Evolutionary conservation across 306 rosid genomes (phyloP), one percentile per base, ranked within the genome.

Genomic region (Acacia confusa): DNA sequence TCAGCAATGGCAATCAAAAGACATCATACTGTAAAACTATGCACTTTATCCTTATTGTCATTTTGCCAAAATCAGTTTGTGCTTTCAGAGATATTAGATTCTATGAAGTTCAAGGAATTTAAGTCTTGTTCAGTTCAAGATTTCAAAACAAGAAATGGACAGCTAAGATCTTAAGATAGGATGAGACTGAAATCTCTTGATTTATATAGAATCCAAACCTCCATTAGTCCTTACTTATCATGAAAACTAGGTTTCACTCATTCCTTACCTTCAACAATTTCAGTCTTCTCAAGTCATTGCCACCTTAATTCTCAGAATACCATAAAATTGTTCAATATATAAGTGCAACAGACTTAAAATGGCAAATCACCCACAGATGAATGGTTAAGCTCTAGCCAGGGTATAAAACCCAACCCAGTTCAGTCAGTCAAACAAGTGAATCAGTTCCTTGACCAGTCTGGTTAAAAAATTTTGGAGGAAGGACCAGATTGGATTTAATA

Each of bases 1-100:
- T 79, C 52, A 87, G 67, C 72, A 70, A 68, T 77, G 15, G 52
- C 11, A 8, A 76, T 30, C 67, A 58, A 53, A 8, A 24, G 14
- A 72, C 4, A 24, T 41, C 11, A 41, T 40, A 2, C 14, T 40
- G 50, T 15, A 38, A 38, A 68, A 68, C 41, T 40, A 19, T 57
- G 25, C 72, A 69, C 25, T 20, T 40, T 20, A 36, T 4, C 43
- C 48, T 10, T 20, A 16, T 20, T 34, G 8, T 15, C 64, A 57
- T 57, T 57, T 36, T 19, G 41, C 66, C 16, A 12, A 22, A 2
- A 25, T 60, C 66, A 60, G 32, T 60, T 60, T 25, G 16, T 10
- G 2, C 66, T 11, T 5, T 27, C 0, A 0, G 7, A 17, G 17
- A 12, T 27, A 12, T 10, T 22, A 12, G 66, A 60, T 24, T 60